Evolutionary conservation across 768 basidiomycete species (phyloP), one percentile per base, ranked within the genome.

Genomic region (Pluteus cervinus): DNA sequence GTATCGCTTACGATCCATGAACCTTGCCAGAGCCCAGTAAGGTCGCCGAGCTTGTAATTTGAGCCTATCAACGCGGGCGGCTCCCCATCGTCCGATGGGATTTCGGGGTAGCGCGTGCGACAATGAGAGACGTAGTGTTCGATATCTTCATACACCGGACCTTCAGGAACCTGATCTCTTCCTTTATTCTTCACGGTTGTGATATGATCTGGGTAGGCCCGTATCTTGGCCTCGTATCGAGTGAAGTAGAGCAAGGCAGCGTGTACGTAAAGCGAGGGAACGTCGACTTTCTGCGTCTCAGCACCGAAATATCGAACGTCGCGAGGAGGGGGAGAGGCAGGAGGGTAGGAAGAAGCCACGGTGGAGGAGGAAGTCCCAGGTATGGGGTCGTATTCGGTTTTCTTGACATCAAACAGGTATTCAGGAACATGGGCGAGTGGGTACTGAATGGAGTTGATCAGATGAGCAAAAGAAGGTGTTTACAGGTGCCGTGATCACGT

Each of bases 1-100:
- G 12, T 10, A 40, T 30, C 15, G 44, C 67, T 38, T 44, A 76
- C 75, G 9, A 74, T 62, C 26, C 57, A 63, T 7, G 72, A 68
- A 2, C 73, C 74, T 37, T 65, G 61, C 73, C 72, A 78, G 24
- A 51, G 55, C 14, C 75, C 76, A 3, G 63, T 62, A 18, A 76
- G 55, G 1, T 59, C 56, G 8, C 68, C 73, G 16, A 67, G 57
- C 35, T 56, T 54, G 45, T 78, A 75, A 14, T n/a, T n/a, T n/a
- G n/a, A n/a, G n/a, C n/a, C n/a, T n/a, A n/a, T n/a, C n/a, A n/a
- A n/a, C n/a, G n/a, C n/a, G n/a, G n/a, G n/a, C n/a, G n/a, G n/a
- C n/a, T n/a, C n/a, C n/a, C n/a, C 30, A 36, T 58, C 53, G 22
- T 54, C 40, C 3, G 48, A 48, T 33, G 52, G 55, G 18, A 51